Evolutionary conservation across 1,284 basidiomycete genomes (phyloP).

Genomic region (Sporisorium iseilematis-ciliati): DNA sequence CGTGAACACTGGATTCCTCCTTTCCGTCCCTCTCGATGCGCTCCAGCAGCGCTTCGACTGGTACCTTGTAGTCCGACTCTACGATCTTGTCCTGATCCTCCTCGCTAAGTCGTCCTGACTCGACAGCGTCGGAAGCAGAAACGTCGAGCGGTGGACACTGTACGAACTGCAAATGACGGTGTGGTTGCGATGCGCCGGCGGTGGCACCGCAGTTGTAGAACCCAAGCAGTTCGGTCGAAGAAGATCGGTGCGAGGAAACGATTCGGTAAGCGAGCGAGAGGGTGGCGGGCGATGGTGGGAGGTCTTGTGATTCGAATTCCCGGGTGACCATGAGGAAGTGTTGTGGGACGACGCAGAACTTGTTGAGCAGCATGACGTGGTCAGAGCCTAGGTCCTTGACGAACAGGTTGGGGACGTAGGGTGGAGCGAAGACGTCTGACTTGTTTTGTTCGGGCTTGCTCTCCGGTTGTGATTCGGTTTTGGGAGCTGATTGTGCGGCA

Average conservation of each 20-base stretch:
- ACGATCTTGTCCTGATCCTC: slow-evolving; percentile 37
- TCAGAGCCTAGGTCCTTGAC: slow-evolving; percentile 53
- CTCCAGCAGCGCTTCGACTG: slow-evolving; percentile 60
- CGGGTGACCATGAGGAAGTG: slow-evolving; percentile 66
- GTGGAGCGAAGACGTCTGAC: slow-evolving; percentile 66
- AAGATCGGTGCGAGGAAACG: slow-evolving; percentile 34
- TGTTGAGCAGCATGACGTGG: slow-evolving; percentile 65
- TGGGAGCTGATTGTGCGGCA: too few species aligned
- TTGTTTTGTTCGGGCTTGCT: slow-evolving; percentile 52
- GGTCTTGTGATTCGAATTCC: slow-evolving; percentile 60
- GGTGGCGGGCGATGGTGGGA: slow-evolving; percentile 61
- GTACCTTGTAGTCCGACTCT: slow-evolving; percentile 43
- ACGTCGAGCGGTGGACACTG: slow-evolving; percentile 48
- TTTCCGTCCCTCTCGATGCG: slow-evolving; percentile 63
- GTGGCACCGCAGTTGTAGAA: slow-evolving; percentile 68
- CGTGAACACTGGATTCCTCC: slow-evolving; percentile 57
- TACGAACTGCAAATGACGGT: slow-evolving; percentile 66
- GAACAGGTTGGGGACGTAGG: slow-evolving; percentile 66
- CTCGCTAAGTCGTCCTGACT: not conserved
- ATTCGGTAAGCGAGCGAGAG: slow-evolving; percentile 60
- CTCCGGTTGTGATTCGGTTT: not conserved
- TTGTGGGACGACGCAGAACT: slow-evolving; percentile 65
- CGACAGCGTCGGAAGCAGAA: slow-evolving; percentile 9
- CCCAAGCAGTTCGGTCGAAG: slow-evolving; percentile 47
- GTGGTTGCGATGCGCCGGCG: slow-evolving; percentile 63